Percentiles rank a stretch among this genome's conserved stretches.
Evolutionary conservation across 352 stramenopile species (phyloP).

Genomic region (Phytophthora nicotianae): DNA sequence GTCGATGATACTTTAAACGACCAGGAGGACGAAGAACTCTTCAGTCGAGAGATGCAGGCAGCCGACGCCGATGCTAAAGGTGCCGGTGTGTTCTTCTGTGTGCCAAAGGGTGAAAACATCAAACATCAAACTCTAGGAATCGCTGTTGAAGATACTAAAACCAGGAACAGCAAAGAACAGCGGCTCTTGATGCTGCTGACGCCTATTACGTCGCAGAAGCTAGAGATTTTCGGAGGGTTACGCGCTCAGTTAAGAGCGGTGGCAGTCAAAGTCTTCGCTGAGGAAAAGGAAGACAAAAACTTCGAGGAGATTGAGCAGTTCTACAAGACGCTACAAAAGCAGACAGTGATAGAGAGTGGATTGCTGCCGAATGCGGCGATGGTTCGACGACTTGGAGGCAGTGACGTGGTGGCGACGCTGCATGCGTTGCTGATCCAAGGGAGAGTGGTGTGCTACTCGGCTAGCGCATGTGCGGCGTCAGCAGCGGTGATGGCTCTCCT

Average conservation of each 20-base stretch:
- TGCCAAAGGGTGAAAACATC: slow-evolving; percentile 22
- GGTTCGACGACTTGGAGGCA: slow-evolving; percentile 49
- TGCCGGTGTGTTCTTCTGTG: slow-evolving; percentile 56
- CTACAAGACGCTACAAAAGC: slow-evolving; percentile 39
- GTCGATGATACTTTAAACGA: slow-evolving; percentile 34
- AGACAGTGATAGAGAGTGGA: slow-evolving; percentile 45
- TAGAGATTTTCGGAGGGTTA: slow-evolving; percentile 41
- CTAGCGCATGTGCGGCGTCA: slow-evolving; percentile 54
- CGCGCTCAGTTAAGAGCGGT: slow-evolving; percentile 40
- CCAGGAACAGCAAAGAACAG: slow-evolving; percentile 52
- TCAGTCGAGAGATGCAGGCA: slow-evolving; percentile 65
- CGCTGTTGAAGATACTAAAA: slow-evolving; percentile 46
- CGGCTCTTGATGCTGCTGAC: slow-evolving; percentile 51
- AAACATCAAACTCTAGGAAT: slow-evolving; percentile 45
- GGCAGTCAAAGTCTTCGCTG: slow-evolving; percentile 40
- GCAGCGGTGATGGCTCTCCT: slow-evolving; percentile 58
- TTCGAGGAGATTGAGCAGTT: slow-evolving; percentile 45
- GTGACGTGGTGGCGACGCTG: slow-evolving; percentile 69
- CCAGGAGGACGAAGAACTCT: slow-evolving; percentile 73
- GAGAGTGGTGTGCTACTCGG: slow-evolving; percentile 78
- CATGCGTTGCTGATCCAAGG: slow-evolving; percentile 78
- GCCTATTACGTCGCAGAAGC: slow-evolving; percentile 15
- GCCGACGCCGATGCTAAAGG: slow-evolving; percentile 25
- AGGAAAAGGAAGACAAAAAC: slow-evolving; percentile 10
- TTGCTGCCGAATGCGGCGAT: slow-evolving; percentile 55